Evolutionary conservation across 1,284 basidiomycete genomes (phyloP).

Genomic region (Neolentinus lepideus): DNA sequence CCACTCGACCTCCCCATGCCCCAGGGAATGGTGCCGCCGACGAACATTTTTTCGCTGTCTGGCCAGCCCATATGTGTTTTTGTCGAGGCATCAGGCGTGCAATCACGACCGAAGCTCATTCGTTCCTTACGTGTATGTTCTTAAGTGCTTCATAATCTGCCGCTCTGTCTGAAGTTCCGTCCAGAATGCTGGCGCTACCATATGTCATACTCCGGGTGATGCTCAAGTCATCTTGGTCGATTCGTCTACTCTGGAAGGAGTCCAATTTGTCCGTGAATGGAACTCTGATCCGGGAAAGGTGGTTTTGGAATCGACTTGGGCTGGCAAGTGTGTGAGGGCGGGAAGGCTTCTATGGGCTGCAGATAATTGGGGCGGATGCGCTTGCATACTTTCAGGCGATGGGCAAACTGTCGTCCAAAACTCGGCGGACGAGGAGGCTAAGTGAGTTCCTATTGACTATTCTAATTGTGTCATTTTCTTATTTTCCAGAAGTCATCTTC

Average conservation of each 20-base stretch:
- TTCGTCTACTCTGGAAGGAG: background rate
- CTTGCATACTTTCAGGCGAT: background rate
- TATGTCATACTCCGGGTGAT: background rate
- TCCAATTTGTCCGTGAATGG: background rate
- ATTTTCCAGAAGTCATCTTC: background rate
- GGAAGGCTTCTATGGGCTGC: background rate
- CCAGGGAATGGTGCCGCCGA: background rate
- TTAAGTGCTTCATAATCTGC: no score
- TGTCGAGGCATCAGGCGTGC: background rate
- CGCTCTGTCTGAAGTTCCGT: background rate
- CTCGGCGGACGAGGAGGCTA: background rate
- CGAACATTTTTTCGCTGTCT: background rate
- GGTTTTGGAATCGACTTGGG: background rate
- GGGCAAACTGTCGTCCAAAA: background rate
- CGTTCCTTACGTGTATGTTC: slow-evolving; percentile 1
- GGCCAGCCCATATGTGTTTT: background rate
- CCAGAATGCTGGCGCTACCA: background rate
- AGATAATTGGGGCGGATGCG: slow-evolving; percentile 1
- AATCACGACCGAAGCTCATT: slow-evolving; percentile 1
- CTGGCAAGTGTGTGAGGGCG: background rate
- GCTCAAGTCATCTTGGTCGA: background rate
- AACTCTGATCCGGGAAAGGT: background rate
- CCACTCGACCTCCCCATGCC: background rate
- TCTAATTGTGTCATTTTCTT: background rate
- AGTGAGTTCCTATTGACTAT: background rate